Conservation (phyloP, 164 flowering plant species). For the Annona squamosa region DNA sequence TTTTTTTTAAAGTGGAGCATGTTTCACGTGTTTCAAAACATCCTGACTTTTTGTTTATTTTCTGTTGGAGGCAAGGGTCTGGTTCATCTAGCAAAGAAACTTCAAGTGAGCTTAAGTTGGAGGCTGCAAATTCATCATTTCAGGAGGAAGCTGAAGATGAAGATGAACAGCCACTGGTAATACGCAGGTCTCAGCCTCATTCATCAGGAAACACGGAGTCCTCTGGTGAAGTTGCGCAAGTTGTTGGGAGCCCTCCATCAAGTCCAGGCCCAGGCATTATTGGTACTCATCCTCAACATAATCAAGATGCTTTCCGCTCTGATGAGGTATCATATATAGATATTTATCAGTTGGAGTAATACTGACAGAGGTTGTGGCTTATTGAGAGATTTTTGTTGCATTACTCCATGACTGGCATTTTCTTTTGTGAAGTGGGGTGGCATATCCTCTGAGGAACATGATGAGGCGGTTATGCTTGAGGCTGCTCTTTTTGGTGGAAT, state of each 20-base stretch:
- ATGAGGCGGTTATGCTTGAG: conserved; percentile 99
- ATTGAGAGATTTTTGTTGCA: not conserved
- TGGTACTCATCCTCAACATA: conserved; percentile 21
- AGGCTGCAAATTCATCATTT: conserved; percentile 48
- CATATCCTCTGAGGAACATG: conserved; percentile 90
- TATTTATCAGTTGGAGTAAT: not conserved
- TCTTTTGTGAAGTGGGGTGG: conserved; percentile 81
- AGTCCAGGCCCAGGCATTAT: conserved; percentile 33
- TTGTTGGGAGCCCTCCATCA: conserved; percentile 38
- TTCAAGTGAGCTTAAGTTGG: conserved; percentile 32
- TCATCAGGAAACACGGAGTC: conserved; percentile 38
- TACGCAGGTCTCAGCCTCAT: conserved; percentile 47
- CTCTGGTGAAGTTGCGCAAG: conserved; percentile 28
- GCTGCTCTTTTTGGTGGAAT: conserved; percentile 97
- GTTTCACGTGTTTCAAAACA: not conserved
- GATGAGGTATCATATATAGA: conserved; percentile 42
- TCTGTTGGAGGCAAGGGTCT: conserved; percentile 25
- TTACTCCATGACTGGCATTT: conserved; percentile 2
- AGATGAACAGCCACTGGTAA: conserved; percentile 64
- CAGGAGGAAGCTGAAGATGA: conserved; percentile 58
- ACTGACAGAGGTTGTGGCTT: not conserved
- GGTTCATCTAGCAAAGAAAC: conserved; percentile 20
- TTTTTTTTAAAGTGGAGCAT: not conserved
- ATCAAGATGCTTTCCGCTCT: conserved; percentile 42
- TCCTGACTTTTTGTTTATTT: conserved; percentile 11